Evolutionary conservation across 2,329 filamentous ascomycete species (phyloP), one percentile per base, ranked within the genome.

Genomic region (Conoideocrella luteorostrata): DNA sequence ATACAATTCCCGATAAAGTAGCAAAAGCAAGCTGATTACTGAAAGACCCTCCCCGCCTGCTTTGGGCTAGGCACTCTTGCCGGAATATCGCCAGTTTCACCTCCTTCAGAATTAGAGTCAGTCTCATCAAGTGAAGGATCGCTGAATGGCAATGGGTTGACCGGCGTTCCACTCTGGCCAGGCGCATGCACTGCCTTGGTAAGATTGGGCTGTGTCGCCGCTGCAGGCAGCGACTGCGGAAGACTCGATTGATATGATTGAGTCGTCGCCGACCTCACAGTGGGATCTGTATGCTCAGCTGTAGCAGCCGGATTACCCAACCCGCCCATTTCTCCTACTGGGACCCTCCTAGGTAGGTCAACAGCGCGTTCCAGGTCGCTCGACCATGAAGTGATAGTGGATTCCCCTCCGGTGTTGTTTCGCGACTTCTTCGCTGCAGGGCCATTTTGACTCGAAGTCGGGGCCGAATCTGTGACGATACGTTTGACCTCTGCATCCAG

Each of bases 401-500:
- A 23, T 28, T 48, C 39, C 4, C 47, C 45, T 17, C 41, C 39
- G 5, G 41, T 38, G 17, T 47, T 49, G 13, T 47, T 42, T 28
- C 56, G 54, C n/a, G 49, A 46, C 40, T 47, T 60, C 49, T 61
- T 64, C 12, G 33, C 39, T 7, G 52, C 28, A 18, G 41, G 46
- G 13, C 33, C 28, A 23, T 4, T n/a, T 12, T 9, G 4, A 10
- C 5, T 10, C 10, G 39, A 11, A 3, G 28, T 43, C 12, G 23
- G 13, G 9, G 15, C 9, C 23, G 10, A 18, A n/a, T n/a, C n/a
- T 5, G 44, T 24, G 7, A 63, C 40, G 4, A 69, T 53, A 11
- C 67, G 66, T 41, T 62, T 57, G 9, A 69, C 68, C n/a, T 67
- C 61, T 7, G 65, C 63, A 3, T 69, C 62, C 13, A 77, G 70